These are phyloP conservation scores for Parietaria judaica DNA, from an alignment of 306 rosid genomes.

Conservation along the genomic window DNA sequence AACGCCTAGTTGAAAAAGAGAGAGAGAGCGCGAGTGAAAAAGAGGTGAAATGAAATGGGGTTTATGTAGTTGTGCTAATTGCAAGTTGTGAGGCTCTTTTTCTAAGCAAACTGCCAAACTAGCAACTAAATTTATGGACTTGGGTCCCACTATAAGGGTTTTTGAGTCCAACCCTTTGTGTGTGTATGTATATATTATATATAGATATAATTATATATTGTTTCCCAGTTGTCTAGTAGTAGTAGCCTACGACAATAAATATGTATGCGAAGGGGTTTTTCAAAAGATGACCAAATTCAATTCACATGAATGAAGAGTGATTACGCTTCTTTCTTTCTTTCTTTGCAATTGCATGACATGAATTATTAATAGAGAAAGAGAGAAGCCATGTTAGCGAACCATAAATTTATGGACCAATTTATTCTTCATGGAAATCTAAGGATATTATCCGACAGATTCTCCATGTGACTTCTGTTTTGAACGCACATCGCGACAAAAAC, in stretches of 20 bases:
- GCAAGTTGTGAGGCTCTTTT: slow-evolving; percentile 19
- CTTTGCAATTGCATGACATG: slow-evolving; percentile 3
- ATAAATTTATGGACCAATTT: slow-evolving; percentile 10
- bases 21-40: slow-evolving; percentile 16
- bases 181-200: slow-evolving; percentile 2
- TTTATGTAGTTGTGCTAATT: slow-evolving; percentile 45
- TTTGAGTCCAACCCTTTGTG: slow-evolving; percentile 18
- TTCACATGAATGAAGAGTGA: slow-evolving; percentile 36
- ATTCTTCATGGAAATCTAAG: slow-evolving; percentile 25
- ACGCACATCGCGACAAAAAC: slow-evolving; percentile 19
- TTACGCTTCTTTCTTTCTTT: slow-evolving; percentile 7
- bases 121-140: slow-evolving; percentile 33
- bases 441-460: slow-evolving; percentile 33
- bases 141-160: slow-evolving; percentile 42
- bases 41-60: slow-evolving; percentile 21
- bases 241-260: slow-evolving; percentile 19
- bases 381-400: not conserved
- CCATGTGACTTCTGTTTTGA: slow-evolving; percentile 44
- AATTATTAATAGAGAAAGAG: not conserved
- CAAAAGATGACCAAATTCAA: slow-evolving; percentile 36
- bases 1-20: slow-evolving; percentile 16
- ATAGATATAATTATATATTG: slow-evolving; percentile 3
- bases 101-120: slow-evolving; percentile 24
- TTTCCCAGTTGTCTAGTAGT: slow-evolving; percentile 37
- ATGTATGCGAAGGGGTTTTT: slow-evolving; percentile 14